Conservation (phyloP, 352 stramenopile genomes). For the Phytophthora melonis region DNA sequence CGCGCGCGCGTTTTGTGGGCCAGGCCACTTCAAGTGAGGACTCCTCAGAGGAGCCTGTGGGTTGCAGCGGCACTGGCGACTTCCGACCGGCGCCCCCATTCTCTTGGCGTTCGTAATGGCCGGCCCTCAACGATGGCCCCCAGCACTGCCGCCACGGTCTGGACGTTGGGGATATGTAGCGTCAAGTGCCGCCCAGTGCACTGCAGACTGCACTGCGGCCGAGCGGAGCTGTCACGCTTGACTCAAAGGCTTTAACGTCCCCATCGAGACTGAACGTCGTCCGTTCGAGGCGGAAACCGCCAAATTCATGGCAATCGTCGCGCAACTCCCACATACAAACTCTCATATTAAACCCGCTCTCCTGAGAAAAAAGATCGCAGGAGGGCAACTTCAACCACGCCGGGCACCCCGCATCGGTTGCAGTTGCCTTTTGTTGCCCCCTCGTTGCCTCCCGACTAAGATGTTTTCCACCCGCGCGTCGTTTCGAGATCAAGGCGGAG, state of each 20-base stretch:
- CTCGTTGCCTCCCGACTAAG: slow-evolving; percentile 6
- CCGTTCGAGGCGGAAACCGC: slow-evolving; percentile 20
- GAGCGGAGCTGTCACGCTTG: neutral
- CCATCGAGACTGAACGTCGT: slow-evolving; percentile 19
- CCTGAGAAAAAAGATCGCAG: slow-evolving; percentile 31
- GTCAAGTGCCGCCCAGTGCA: no score
- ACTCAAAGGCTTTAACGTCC: slow-evolving; percentile 1
- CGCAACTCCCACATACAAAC: slow-evolving; percentile 19
- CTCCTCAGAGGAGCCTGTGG: neutral
- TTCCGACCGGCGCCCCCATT: neutral
- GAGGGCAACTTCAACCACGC: slow-evolving; percentile 35
- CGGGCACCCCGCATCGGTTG: neutral
- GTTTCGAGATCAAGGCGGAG: slow-evolving; percentile 16
- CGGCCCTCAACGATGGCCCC: no score
- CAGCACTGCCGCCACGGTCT: neutral
- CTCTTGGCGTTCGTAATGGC: neutral
- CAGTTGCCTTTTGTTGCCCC: slow-evolving; percentile 1
- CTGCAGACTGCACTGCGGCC: no score
- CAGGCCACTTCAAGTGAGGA: neutral
- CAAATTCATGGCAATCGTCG: no score
- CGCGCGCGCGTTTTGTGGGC: neutral
- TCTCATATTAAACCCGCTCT: slow-evolving; percentile 32
- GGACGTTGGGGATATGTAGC: no score
- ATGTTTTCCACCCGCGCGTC: slow-evolving; percentile 5
- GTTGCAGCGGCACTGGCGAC: neutral